Base-by-base conservation (phyloP, 352 stramenopile genomes). In the Globisporangium paddicum region DNA sequence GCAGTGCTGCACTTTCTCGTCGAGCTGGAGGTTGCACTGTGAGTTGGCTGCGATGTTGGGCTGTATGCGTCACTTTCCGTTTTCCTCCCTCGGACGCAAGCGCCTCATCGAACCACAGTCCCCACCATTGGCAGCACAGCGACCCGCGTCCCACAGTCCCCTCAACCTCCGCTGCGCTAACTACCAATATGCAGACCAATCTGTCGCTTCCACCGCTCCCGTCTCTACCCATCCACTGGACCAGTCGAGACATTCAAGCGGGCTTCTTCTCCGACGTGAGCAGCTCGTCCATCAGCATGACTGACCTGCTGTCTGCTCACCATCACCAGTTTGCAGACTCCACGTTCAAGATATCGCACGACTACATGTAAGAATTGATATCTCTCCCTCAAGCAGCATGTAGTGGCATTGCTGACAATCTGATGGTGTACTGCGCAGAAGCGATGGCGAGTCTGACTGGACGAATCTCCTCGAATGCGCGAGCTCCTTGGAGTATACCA, bases 401-500 rank as follows among this genome's bases (percentile, higher is more conserved):
- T 19, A 3, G 1, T 21, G 16, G 4, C 16, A 10, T 5, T 16
- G 0, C 38, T 44, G 6, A 44, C 16, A 19, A 21, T 50, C 10
- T 34, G 53, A 16, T 61, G 3, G 10, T 26, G 10, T 46, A 80
- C 7, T 63, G 65, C 11, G 52, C 11, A 51, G 18, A 64, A 10
- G 60, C 16, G 32, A 45, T 51, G 23, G 52, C 8, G 77, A 87
- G 30, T 50, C 58, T 4, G 51, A 60, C 18, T 92, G 79, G 82
- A 64, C 85, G 1, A 73, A 86, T n/a, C 44, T 92, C 7, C 63
- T 92, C 14, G 57, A 72, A 1, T 63, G 67, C 19, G 58, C 60
- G 0, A 71, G 79, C 26, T 71, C 54, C 16, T 42, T 84, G 2
- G 73, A 89, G 34, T 93, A 93, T 53, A 61, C 87, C 45, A 93